Base-by-base conservation (phyloP, 257 asterid species). In the Thymus quinquecostatus region DNA sequence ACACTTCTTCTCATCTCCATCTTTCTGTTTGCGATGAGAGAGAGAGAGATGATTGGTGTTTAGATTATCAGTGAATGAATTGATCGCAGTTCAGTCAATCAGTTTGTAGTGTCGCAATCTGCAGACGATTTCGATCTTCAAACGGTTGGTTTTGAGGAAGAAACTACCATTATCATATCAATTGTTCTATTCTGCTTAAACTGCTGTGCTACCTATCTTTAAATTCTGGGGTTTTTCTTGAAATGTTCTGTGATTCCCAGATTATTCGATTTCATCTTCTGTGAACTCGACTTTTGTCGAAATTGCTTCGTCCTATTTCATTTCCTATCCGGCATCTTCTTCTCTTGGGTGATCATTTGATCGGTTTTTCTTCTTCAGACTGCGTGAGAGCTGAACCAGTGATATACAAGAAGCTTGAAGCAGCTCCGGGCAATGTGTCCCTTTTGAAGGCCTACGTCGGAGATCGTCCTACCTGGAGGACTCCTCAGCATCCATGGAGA, bases 371-470 rank as follows among this genome's bases (percentile, higher is more conserved):
- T 21, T 32, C 36, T 41, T 71, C 80, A 90, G 97, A 94, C 62
- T 94, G 97, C 72, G 98, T 94, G 28, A 81, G 97, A 76, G 97
- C 98, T 75, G 97, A 94, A 69, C 97, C 98, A 0, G 96, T 94
- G 82, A 91, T 94, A 75, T 85, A 79, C 92, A 87, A 89, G 79
- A 89, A 84, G 83, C 83, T 91, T 57, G 97, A 89, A 86, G 87
- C 78, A 1, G 87, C 92, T 11, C 11, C 92, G 0, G 95, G 85
- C 1, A 68, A 87, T 66, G 86, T 91, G 43, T 87, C 83, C 29
- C 82, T 93, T 71, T 79, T 93, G 79, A 93, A 86, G 81, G 96
- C 96, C 9, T 93, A 87, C n/a, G 98, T 86, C 53, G 98, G 98
- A 72, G 98, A 93, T 71, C 81, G 95, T 62, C 91, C 94, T 29